Base-by-base conservation (phyloP, 2,329 filamentous ascomycete species). In the Pseudogymnoascus sp. region DNA sequence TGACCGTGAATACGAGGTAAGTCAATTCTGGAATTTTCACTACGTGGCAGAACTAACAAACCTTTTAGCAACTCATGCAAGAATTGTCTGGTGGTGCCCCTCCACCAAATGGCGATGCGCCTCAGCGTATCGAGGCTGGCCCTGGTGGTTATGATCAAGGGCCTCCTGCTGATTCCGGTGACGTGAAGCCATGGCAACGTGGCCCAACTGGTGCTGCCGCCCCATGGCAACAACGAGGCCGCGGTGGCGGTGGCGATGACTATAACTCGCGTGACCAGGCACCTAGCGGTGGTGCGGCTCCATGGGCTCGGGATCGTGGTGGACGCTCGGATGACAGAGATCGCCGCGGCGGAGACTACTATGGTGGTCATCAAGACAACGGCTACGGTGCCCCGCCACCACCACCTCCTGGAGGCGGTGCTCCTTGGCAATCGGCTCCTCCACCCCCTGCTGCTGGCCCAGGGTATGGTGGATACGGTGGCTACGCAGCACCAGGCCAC, bases 1-100 rank as follows among this genome's bases (percentile, higher is more conserved):
- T 65, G 92, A 96, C 74, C 87, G 90, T 73, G 94, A 99, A 76
- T 94, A 96, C 77, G 92, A 97, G 84, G 91, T 92, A 81, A 74
- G 86, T 63, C 14, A 8, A 28, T 4, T 25, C 8, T 25, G 39
- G 16, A 25, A 20, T 33, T 36, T 36, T 7, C 59, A 33, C n/a
- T 58, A 58, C 54, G n/a, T 38, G 18, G 33, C 20, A 37, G 25
- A 58, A 60, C 59, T 68, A 61, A 71, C 72, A 70, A 77, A 84
- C 70, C 41, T 61, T 61, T 8, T 67, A 91, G 89, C 88, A 93
- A 86, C 90, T 99, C 72, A 96, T 99, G 92, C 89, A 95, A 84
- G 94, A 97, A 81, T 85, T 97, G 68, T 91, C 88, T 65, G 90
- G 91, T 65, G 88, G 87, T 64, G 82, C 78, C 38, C 76, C 86